Evolutionary conservation across 352 stramenopile genomes (phyloP).

Genomic region (Peronospora farinosa): DNA sequence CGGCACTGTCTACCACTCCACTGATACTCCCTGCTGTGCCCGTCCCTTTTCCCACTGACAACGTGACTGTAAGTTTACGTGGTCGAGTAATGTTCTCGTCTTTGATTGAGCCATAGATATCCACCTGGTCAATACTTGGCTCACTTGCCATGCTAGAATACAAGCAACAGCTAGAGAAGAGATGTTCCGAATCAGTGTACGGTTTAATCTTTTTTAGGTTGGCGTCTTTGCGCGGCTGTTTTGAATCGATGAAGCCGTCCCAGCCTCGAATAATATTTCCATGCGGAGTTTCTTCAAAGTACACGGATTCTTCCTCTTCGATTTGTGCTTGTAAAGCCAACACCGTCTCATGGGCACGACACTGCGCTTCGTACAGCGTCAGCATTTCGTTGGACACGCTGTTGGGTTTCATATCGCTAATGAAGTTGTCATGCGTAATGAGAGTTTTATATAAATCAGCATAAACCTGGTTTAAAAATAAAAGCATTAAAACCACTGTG

Average conservation of each 20-base stretch:
- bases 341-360: slow-evolving; percentile 62
- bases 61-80: slow-evolving; percentile 43
- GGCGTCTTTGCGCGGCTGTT: slow-evolving; percentile 68
- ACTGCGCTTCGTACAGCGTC: slow-evolving; percentile 63
- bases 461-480: too few relatives aligned
- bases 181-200: slow-evolving; percentile 69
- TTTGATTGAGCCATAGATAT: slow-evolving; percentile 35
- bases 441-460: not conserved
- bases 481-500: too few relatives aligned
- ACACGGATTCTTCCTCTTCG: slow-evolving; percentile 67
- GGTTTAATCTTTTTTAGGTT: slow-evolving; percentile 75
- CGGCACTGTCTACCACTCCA: slow-evolving; percentile 11
- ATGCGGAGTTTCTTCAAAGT: slow-evolving; percentile 78
- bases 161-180: slow-evolving; percentile 73
- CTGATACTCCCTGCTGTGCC: slow-evolving; percentile 2
- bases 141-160: slow-evolving; percentile 50
- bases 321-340: slow-evolving; percentile 70
- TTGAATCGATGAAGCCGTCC: slow-evolving; percentile 83
- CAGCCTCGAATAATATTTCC: slow-evolving; percentile 85
- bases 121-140: slow-evolving; percentile 47
- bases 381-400: slow-evolving; percentile 62
- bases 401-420: slow-evolving; percentile 6
- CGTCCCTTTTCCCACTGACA: slow-evolving; percentile 30
- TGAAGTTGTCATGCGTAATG: not conserved
- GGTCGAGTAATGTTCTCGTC: slow-evolving; percentile 26